Evolutionary conservation across 345 rosid species (phyloP).

Genomic region (Durio zibethinus): DNA sequence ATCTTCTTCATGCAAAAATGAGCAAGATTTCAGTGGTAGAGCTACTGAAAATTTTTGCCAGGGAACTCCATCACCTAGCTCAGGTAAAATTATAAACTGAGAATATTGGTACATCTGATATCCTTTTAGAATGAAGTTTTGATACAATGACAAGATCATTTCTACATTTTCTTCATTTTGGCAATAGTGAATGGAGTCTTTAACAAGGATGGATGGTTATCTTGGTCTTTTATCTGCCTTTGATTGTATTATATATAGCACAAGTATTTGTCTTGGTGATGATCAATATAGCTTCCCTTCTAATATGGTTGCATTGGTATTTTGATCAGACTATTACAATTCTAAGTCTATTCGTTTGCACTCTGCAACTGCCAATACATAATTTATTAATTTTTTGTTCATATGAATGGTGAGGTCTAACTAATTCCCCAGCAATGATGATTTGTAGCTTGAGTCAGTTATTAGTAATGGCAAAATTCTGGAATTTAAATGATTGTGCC

Average conservation of each 20-base stretch:
- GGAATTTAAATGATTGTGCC: neutral
- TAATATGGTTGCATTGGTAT: neutral
- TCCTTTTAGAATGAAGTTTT: neutral
- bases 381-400: neutral
- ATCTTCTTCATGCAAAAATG: constrained; percentile 37
- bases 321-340: neutral
- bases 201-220: neutral
- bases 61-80: constrained; percentile 48
- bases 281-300: neutral
- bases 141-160: neutral
- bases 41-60: constrained; percentile 22
- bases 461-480: neutral
- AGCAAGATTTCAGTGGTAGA: constrained; percentile 29
- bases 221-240: neutral
- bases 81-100: constrained; percentile 38
- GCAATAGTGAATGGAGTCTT: neutral
- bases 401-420: neutral
- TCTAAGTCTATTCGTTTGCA: neutral
- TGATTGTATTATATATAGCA: neutral
- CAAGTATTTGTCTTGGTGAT: neutral
- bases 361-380: neutral
- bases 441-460: neutral
- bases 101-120: neutral
- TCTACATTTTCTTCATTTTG: neutral
- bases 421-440: neutral